Evolutionary conservation across 495 filamentous ascomycete species (phyloP).

Genomic region (Penicillium robsamsonii): DNA sequence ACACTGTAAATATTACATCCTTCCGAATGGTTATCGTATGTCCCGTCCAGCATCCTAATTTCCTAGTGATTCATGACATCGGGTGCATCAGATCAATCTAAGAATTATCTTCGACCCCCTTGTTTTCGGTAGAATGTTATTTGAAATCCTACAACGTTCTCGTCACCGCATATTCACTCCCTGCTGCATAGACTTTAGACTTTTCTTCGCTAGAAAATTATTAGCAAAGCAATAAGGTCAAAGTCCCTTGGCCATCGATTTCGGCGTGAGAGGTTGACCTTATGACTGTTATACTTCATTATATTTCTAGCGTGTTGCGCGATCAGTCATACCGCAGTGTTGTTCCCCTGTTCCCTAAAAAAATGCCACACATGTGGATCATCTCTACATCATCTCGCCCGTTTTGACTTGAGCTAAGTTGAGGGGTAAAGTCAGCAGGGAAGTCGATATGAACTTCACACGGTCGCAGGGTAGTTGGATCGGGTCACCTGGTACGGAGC

Average conservation of each 20-base stretch:
- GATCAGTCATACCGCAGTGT: neutral
- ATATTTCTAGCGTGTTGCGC: neutral
- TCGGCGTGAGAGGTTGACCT: neutral
- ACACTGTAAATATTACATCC: too few species aligned
- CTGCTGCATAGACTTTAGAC: neutral
- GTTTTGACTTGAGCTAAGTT: neutral
- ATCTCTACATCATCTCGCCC: neutral
- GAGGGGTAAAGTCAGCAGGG: constrained; percentile 1
- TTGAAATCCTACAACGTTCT: neutral
- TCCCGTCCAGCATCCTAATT: neutral
- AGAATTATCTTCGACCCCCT: neutral
- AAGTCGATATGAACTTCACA: neutral
- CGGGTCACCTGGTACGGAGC: neutral
- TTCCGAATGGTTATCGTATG: neutral
- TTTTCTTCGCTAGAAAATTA: neutral
- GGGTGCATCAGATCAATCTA: neutral
- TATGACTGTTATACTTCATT: neutral
- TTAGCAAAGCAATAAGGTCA: neutral
- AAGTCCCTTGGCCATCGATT: neutral
- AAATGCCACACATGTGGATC: neutral
- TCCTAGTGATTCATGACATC: neutral
- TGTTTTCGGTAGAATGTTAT: neutral
- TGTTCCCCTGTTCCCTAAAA: neutral
- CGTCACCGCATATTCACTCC: neutral
- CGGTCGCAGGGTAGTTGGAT: neutral